A percentile compares a stretch with the other conserved stretches of the same genome.
phyloP scores from a whole-genome alignment of 1,139 yeast species.

The Saccharomyces pastorianus region DNA sequence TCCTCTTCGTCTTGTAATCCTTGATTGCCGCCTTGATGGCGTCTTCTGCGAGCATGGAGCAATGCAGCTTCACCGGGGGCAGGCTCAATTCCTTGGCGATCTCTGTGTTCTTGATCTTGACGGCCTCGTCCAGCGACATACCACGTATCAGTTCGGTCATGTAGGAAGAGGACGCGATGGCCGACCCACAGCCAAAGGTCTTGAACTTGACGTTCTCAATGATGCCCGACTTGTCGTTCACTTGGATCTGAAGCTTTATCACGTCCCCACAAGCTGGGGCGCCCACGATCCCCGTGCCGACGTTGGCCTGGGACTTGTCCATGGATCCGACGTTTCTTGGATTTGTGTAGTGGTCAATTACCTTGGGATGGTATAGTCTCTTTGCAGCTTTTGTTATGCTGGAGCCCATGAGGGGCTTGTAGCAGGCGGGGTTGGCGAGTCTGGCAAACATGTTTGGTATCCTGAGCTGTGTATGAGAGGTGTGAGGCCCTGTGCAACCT shows the following conservation, averaged over 20 bases:
- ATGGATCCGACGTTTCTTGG: slow-evolving; percentile 95
- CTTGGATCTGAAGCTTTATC: slow-evolving; percentile 92
- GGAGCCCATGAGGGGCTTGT: not conserved
- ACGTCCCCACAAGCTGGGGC: slow-evolving; percentile 99
- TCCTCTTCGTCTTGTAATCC: slow-evolving; percentile 74
- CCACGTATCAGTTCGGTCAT: slow-evolving; percentile 95
- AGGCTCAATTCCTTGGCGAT: slow-evolving; percentile 88
- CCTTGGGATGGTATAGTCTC: slow-evolving; percentile 57
- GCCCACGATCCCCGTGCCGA: slow-evolving; percentile 95
- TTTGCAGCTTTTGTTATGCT: not conserved
- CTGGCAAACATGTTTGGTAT: not conserved
- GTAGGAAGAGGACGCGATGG: slow-evolving; percentile 91
- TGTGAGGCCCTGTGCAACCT: not conserved
- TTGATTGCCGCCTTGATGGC: slow-evolving; percentile 95
- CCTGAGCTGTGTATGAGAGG: no score
- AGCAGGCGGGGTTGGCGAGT: not conserved
- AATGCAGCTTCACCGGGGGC: slow-evolving; percentile 95
- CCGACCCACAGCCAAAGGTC: slow-evolving; percentile 97
- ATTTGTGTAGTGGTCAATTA: slow-evolving; percentile 87
- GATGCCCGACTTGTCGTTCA: slow-evolving; percentile 79
- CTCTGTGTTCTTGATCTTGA: slow-evolving; percentile 78
- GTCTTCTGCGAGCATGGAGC: slow-evolving; percentile 98
- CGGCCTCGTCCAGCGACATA: slow-evolving; percentile 88
- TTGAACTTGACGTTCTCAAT: slow-evolving; percentile 93
- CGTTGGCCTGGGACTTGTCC: slow-evolving; percentile 65